A percentile compares a stretch with the other conserved stretches of the same genome.
Conservation (phyloP, 345 rosid genomes). For the Erodium maritimum region DNA sequence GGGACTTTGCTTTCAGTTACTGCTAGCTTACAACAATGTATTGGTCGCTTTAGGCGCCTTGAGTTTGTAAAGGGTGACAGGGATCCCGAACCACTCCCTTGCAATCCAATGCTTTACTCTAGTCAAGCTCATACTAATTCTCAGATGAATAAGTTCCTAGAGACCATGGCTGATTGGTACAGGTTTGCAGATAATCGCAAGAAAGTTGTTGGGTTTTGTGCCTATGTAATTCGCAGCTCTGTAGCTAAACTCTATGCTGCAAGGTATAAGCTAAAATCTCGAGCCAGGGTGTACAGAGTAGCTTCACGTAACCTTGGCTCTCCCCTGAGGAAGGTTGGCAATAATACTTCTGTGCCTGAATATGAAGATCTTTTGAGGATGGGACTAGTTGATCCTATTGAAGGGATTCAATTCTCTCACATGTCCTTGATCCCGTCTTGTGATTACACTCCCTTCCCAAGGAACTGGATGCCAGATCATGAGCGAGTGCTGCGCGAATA, state of each 20-base stretch:
- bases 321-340: conserved; percentile 71
- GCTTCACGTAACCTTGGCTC: conserved; percentile 78
- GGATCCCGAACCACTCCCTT: conserved; percentile 95
- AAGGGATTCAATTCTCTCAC: conserved; percentile 86
- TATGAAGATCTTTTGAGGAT: conserved; percentile 90
- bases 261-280: conserved; percentile 85
- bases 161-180: conserved; percentile 98
- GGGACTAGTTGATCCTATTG: conserved; percentile 92
- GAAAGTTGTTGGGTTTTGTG: conserved; percentile 93
- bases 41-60: conserved; percentile 65
- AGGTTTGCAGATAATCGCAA: conserved; percentile 85
- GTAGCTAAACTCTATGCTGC: conserved; percentile 95
- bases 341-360: conserved; percentile 81
- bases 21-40: conserved; percentile 78
- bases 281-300: conserved; percentile 82
- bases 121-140: conserved; percentile 93
- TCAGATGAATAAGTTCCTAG: conserved; percentile 96
- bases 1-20: conserved; percentile 94
- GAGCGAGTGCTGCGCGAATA: conserved; percentile 72
- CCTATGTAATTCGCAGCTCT: conserved; percentile 85
- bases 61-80: conserved; percentile 81
- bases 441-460: conserved; percentile 84
- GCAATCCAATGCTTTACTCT: conserved; percentile 88
- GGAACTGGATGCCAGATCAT: conserved; percentile 82
- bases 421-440: conserved; percentile 88